These are phyloP conservation scores for Rhizoctonia solani DNA, from an alignment of 1,284 basidiomycete species.

Conservation along the genomic window DNA sequence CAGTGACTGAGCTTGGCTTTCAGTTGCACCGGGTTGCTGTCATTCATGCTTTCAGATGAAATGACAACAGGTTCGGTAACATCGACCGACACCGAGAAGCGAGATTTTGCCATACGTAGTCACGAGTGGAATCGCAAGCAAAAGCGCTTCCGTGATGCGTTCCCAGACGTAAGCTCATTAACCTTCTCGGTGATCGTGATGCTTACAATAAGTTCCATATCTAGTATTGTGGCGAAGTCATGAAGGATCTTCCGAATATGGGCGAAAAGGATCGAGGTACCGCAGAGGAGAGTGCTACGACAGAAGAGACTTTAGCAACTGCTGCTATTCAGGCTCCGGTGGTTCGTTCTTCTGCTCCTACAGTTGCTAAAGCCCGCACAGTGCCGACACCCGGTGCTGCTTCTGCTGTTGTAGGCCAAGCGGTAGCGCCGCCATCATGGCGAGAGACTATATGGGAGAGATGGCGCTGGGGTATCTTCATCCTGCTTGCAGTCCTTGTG, in stretches of 20 bases:
- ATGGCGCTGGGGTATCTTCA: conserved; percentile 79
- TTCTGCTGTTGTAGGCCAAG: conserved; percentile 36
- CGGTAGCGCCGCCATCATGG: conserved; percentile 51
- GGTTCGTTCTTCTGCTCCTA: conserved; percentile 36
- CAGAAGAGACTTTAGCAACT: not conserved
- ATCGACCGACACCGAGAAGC: conserved; percentile 79
- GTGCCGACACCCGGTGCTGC: conserved; percentile 38
- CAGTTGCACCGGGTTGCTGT: conserved; percentile 90
- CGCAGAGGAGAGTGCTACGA: conserved; percentile 40
- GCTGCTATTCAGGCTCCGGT: conserved; percentile 35
- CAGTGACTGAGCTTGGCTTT: conserved; percentile 18
- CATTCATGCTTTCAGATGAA: conserved; percentile 96
- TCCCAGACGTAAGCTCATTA: conserved; percentile 69
- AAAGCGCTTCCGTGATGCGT: conserved; percentile 80
- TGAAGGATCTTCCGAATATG: conserved; percentile 86
- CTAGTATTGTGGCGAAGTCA: conserved; percentile 68
- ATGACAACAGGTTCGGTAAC: conserved; percentile 93
- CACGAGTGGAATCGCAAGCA: conserved; percentile 85
- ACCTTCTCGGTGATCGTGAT: conserved; percentile 2
- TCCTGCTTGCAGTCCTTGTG: conserved; percentile 72
- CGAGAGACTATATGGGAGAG: conserved; percentile 74
- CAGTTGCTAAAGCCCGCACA: conserved; percentile 37
- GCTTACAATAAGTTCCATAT: conserved; percentile 12
- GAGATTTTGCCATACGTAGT: conserved; percentile 73
- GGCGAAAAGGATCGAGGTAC: conserved; percentile 70